Evolutionary conservation across 176 grass and related monocot genomes (phyloP), one percentile per base, ranked within the genome.

Genomic region (Bothriochloa decipiens): DNA sequence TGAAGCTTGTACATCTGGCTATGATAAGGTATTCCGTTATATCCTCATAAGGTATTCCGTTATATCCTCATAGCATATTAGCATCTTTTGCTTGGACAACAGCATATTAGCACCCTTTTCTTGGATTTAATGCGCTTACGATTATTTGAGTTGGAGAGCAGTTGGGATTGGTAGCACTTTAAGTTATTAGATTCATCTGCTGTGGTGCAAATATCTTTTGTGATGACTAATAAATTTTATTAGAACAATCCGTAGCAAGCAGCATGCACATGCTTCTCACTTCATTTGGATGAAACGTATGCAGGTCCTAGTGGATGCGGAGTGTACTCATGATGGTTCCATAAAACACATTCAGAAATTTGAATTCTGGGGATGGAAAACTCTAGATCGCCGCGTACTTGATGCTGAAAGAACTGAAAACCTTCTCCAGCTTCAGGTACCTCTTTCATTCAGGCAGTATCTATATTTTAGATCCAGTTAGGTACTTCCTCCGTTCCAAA

Each of bases 251-350:
- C 25, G 20, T 68, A 80, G 42, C 63, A 36, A 52, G 18, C 32
- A 3, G 4, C 0, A 20, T 25, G 32, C 40, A 33, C 37, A 46
- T 78, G 41, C 61, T 27, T 27, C 58, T 67, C 23, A 74, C 15
- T 86, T 53, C 36, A 73, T 47, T 55, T 33, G 36, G 23, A 53
- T 83, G 60, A 75, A 75, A 52, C 75, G 22, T 65, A 52, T 61
- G 42, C 83, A 98, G 96, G 93, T 98, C 58, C 82, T 98, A 57
- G 96, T 98, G 77, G 96, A 98, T 87, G 93, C 96, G 33, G 96
- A 95, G 55, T 98, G 96, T 90, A 98, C 93, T 53, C 96, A 98
- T 89, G 96, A 98, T 90, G 96, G 96, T 78, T 95, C 93, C 14
- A 85, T 98, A 80, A 95, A 95, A 81, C 96, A 98, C 83, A 95